These are phyloP conservation scores for Microstegium vimineum DNA, from an alignment of 176 grass and related monocot genomes.

Conservation along the genomic window DNA sequence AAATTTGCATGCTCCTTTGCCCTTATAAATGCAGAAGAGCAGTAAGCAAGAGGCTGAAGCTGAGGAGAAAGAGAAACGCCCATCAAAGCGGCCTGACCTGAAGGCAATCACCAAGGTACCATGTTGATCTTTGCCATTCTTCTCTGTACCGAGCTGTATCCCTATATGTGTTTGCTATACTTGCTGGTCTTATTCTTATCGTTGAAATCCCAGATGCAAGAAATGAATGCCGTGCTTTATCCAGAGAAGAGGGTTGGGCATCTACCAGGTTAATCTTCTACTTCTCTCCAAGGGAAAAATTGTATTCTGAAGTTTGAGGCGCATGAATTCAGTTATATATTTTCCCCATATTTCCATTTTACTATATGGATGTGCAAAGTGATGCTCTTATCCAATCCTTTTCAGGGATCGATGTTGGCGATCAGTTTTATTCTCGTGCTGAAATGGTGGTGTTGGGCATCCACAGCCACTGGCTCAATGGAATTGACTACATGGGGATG, in stretches of 20 bases:
- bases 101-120: constrained; percentile 62
- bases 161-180: neutral
- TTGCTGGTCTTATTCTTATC: neutral
- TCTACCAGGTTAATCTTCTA: constrained; percentile 33
- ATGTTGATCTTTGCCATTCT: neutral
- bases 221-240: constrained; percentile 48
- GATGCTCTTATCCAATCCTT: neutral
- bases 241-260: constrained; percentile 54
- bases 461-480: constrained; percentile 93
- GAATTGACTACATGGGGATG: constrained; percentile 85
- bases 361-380: neutral
- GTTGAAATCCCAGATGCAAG: constrained; percentile 43
- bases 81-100: constrained; percentile 54
- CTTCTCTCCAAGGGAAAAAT: neutral
- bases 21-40: constrained; percentile 24
- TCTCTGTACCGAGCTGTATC: neutral
- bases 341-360: neutral
- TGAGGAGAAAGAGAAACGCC: constrained; percentile 45
- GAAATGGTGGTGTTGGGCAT: constrained; percentile 94
- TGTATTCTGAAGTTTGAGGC: neutral
- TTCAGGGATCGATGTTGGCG: constrained; percentile 67
- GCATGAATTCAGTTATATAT: neutral
- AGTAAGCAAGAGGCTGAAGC: constrained; percentile 1
- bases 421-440: constrained; percentile 76
- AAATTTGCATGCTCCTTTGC: neutral